Base-by-base conservation (phyloP, 129 eudicot species). In the Artemisia argyi region DNA sequence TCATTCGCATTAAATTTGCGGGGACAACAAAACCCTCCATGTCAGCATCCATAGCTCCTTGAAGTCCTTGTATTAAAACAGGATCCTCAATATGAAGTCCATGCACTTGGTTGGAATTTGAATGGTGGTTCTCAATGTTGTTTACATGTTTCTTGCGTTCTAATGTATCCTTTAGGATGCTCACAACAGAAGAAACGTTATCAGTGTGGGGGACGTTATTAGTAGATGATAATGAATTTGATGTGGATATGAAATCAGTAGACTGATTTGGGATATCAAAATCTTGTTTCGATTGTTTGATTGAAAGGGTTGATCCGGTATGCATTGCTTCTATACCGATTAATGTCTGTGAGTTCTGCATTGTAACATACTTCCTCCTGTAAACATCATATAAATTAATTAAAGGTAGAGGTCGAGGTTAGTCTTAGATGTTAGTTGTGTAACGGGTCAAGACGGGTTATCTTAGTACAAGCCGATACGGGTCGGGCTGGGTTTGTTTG, bases 131-230 rank as follows among this genome's bases (percentile, higher is more conserved):
- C 26, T 68, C 86, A 35, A 66, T 72, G 15, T 78, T 79, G 76
- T 73, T 72, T 8, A 35, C 13, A 7, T 75, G 76, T 65, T 82
- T 83, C 80, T 81, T 85, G 69, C 91, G 87, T 66, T 89, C 91
- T 71, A 85, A 57, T 11, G 96, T 79, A 18, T 87, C 85, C 82
- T 85, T 85, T 18, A 89, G 82, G 87, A 89, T 89, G 85, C 85
- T 85, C 60, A 89, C 96, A 17, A 89, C 87, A 47, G 91, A 83
- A 22, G 96, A 85, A 55, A 88, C 89, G 19, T 83, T 85, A 69
- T 89, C 89, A 3, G 52, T 74, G 12, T 61, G 60, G 2, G 79
- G 85, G 47, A 64, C 42, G 58, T 81, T 78, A 67, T 83, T 78
- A 73, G 72, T 81, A 57, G 91, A 76, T 2, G 87, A 81, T 11